Conservation (phyloP, 306 rosid genomes). For the Canavalia gladiata region DNA sequence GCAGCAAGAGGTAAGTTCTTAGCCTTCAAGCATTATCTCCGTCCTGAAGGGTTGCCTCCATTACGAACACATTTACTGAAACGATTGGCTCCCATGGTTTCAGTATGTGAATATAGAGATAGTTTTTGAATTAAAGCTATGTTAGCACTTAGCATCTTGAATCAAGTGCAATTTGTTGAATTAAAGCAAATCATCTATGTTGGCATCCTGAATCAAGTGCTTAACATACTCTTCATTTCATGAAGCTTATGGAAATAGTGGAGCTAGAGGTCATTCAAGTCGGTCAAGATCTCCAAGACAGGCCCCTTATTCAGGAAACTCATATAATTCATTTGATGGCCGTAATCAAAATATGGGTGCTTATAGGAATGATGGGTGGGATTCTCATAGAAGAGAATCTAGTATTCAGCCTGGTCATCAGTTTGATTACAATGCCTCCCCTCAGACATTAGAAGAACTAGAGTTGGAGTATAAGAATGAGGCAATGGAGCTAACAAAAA, state of each 20-base stretch:
- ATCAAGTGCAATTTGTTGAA: conserved; percentile 72
- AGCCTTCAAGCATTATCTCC: conserved; percentile 79
- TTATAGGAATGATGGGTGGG: conserved; percentile 82
- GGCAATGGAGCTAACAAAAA: conserved; percentile 77
- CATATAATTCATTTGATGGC: conserved; percentile 75
- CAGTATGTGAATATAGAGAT: conserved; percentile 71
- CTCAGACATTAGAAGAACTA: conserved; percentile 82
- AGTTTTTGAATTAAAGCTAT: conserved; percentile 77
- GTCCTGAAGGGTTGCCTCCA: conserved; percentile 76
- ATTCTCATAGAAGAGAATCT: conserved; percentile 79
- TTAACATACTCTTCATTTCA: conserved; percentile 85
- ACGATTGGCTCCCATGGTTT: conserved; percentile 79
- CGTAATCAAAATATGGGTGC: conserved; percentile 69
- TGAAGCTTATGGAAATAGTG: conserved; percentile 96
- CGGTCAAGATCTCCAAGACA: conserved; percentile 90
- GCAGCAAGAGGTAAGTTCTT: conserved; percentile 99
- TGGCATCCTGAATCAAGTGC: conserved; percentile 78
- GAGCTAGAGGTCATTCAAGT: conserved; percentile 89
- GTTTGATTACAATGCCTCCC: conserved; percentile 64
- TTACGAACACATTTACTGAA: conserved; percentile 68
- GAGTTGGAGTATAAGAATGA: conserved; percentile 87
- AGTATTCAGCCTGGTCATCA: conserved; percentile 74
- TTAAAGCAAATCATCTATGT: conserved; percentile 73
- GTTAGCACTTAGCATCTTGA: conserved; percentile 78
- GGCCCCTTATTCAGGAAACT: conserved; percentile 71